phyloP scores from a whole-genome alignment of 208 protist species.

The Herpetomonas samuelpessoai region DNA sequence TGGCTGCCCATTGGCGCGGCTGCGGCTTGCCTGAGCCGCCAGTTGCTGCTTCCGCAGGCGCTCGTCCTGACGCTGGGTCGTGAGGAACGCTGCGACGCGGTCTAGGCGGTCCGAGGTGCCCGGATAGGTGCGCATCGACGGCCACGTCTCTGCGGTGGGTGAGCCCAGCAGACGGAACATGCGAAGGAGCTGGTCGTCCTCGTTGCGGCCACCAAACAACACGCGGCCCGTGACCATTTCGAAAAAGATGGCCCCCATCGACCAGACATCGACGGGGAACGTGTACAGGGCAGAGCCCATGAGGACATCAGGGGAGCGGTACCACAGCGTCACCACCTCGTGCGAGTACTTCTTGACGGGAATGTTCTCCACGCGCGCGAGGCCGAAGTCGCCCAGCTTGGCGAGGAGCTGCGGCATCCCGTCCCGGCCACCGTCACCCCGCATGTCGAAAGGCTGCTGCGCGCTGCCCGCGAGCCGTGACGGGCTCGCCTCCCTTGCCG shows the following conservation, averaged over 20 bases:
- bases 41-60: background rate
- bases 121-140: slow-evolving; percentile 77
- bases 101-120: slow-evolving; percentile 32
- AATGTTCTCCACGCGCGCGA: slow-evolving; percentile 85
- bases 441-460: slow-evolving; percentile 6
- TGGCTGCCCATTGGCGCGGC: background rate
- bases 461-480: background rate
- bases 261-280: slow-evolving; percentile 92
- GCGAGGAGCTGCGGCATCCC: slow-evolving; percentile 31
- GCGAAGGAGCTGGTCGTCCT: slow-evolving; percentile 88
- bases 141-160: slow-evolving; percentile 94
- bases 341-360: slow-evolving; percentile 93
- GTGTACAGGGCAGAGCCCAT: slow-evolving; percentile 82
- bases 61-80: background rate
- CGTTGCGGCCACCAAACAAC: slow-evolving; percentile 78
- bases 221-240: slow-evolving; percentile 89
- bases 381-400: slow-evolving; percentile 90
- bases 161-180: slow-evolving; percentile 93
- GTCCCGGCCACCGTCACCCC: slow-evolving; percentile 8
- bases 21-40: background rate
- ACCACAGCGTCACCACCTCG: slow-evolving; percentile 94
- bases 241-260: slow-evolving; percentile 93
- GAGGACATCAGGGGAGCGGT: slow-evolving; percentile 92
- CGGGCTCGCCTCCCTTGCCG: background rate
- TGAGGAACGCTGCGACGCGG: slow-evolving; percentile 17